Base-by-base conservation (phyloP, 306 rosid species). In the Fragaria vesca region DNA sequence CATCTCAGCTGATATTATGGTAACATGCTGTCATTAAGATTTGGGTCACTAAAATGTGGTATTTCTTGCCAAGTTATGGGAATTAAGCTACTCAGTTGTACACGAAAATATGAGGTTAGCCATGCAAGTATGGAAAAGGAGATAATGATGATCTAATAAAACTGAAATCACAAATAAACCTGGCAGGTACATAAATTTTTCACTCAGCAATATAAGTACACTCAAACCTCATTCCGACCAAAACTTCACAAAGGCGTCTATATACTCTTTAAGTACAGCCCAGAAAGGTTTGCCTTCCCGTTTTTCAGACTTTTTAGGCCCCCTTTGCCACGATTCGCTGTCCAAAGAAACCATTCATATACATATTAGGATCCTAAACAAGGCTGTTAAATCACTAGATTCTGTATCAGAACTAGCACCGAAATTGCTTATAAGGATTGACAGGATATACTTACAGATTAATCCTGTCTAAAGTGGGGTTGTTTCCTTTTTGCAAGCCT, bases 251-350 rank as follows among this genome's bases (percentile, higher is more conserved):
- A 96, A 76, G 26, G 97, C 91, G 21, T 85, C 83, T 18, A 89
- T 76, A 57, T 89, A 81, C 30, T 87, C 86, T 80, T 83, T 93
- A 40, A 91, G 71, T 46, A 86, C 77, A 50, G 80, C 85, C 60
- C 90, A 72, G 72, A 96, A 63, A 4, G 94, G 94, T 81, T 90
- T 91, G 71, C 55, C 66, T 79, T 85, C 88, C 34, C 62, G 82
- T 74, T 83, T 91, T 30, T 30, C 72, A 0, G 93, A 71, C 16
- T 73, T 85, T 69, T 81, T 85, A 1, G 89, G 71, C 24, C 36
- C 73, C 71, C 87, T 90, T 67, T 90, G 93, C 99, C 98, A 93
- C 34, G 99, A 91, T 83, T 91, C 98, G 50, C 99, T 96, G 97
- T 84, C 85, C 80, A 82, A 61, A 81, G 34, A 71, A 63, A 80